Conservation (phyloP, 345 rosid genomes). For the rapeseed (Brassica napus) region Da-Ae NC_063449.1:44386001-44386500, state of each 20-base stretch:
- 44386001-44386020: background rate
- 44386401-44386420: background rate
- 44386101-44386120: constrained; percentile 21
- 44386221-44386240: too few species aligned
- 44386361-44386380: background rate
- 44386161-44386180: constrained; percentile 3
- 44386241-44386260: too few species aligned
- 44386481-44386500: background rate
- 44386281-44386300: too few species aligned
- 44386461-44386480: background rate
- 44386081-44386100: constrained; percentile 25
- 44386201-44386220: background rate
- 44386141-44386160: background rate
- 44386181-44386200: background rate
- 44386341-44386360: background rate
- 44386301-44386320: background rate
- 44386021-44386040: constrained; percentile 1
- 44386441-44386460: background rate
- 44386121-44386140: background rate
- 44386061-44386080: constrained; percentile 9
- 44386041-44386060: background rate
- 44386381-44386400: background rate
- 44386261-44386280: too few species aligned
- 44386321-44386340: background rate
- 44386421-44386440: background rate